Conservation (phyloP, 495 filamentous ascomycete genomes). For the Aspergillus egyptiacus region DNA sequence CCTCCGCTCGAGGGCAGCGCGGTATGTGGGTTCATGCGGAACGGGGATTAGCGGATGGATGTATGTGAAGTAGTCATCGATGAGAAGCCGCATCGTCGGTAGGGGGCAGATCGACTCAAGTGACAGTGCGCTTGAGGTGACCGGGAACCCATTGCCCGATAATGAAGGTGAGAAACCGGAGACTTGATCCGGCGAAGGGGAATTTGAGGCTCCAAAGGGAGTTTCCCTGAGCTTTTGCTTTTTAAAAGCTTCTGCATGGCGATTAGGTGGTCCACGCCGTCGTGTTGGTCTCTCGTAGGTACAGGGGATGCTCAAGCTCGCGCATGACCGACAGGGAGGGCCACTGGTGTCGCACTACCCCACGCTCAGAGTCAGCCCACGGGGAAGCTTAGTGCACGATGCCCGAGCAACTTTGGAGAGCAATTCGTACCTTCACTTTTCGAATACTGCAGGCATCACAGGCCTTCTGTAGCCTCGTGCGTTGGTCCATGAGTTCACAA, state of each 20-base stretch:
- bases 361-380: slow-evolving; percentile 3
- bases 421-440: slow-evolving; percentile 66
- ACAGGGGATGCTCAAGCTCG: slow-evolving; percentile 73
- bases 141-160: slow-evolving; percentile 17
- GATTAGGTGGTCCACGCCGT: slow-evolving; percentile 78
- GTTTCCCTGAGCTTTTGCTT: slow-evolving; percentile 49
- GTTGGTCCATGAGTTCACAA: slow-evolving; percentile 34
- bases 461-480: slow-evolving; percentile 62
- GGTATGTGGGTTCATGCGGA: slow-evolving; percentile 81
- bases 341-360: slow-evolving; percentile 71
- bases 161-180: slow-evolving; percentile 21
- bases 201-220: slow-evolving; percentile 23
- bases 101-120: slow-evolving; percentile 73
- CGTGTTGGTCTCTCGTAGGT: slow-evolving; percentile 74
- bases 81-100: slow-evolving; percentile 56
- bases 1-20: slow-evolving; percentile 59
- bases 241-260: slow-evolving; percentile 78
- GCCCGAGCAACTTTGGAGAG: background rate
- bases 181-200: slow-evolving; percentile 24
- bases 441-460: slow-evolving; percentile 81
- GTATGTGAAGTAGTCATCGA: slow-evolving; percentile 88
- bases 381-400: background rate
- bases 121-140: slow-evolving; percentile 30
- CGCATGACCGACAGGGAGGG: slow-evolving; percentile 75
- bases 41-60: slow-evolving; percentile 83